Percentiles rank a stretch among this genome's conserved stretches.
These are phyloP conservation scores for Ceratocystis lukuohia DNA, from an alignment of 2,329 filamentous ascomycete genomes.

Conservation along the genomic window DNA sequence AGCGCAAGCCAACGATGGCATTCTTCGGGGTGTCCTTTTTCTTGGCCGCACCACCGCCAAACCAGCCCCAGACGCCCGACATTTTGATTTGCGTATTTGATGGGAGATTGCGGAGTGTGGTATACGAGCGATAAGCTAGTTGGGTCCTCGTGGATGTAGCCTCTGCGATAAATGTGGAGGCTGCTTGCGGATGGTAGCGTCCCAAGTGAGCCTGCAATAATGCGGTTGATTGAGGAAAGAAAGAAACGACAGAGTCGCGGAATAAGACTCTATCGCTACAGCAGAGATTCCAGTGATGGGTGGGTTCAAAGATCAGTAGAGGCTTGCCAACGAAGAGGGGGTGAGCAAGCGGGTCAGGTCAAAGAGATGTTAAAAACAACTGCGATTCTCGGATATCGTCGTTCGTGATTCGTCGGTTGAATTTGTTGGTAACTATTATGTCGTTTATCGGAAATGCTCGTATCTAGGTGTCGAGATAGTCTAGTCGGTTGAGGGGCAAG, in stretches of 20 bases:
- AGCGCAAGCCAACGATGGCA: slow-evolving; percentile 76
- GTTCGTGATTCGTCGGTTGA: not conserved
- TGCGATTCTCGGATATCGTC: not conserved
- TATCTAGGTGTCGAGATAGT: not conserved
- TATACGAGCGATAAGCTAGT: not conserved
- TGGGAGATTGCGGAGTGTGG: not conserved
- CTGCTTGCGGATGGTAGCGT: not conserved
- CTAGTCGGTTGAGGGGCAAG: not conserved
- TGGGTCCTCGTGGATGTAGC: not conserved
- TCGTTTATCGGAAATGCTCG: not conserved
- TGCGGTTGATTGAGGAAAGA: not conserved
- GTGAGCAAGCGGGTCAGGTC: not conserved
- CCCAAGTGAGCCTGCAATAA: not conserved
- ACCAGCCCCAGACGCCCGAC: slow-evolving; percentile 59
- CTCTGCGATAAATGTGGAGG: not conserved
- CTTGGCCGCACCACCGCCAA: slow-evolving; percentile 68
- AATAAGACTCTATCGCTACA: not conserved
- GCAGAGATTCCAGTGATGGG: not conserved
- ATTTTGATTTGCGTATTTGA: slow-evolving; percentile 9
- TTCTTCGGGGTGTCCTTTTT: slow-evolving; percentile 95
- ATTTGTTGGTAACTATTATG: not conserved
- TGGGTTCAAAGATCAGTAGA: not conserved
- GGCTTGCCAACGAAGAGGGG: not conserved
- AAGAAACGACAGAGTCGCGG: not conserved
- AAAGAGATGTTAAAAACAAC: not conserved